Evolutionary conservation across 345 rosid species (phyloP), one percentile per base, ranked within the genome.

Genomic region (Isatis tinctoria): DNA sequence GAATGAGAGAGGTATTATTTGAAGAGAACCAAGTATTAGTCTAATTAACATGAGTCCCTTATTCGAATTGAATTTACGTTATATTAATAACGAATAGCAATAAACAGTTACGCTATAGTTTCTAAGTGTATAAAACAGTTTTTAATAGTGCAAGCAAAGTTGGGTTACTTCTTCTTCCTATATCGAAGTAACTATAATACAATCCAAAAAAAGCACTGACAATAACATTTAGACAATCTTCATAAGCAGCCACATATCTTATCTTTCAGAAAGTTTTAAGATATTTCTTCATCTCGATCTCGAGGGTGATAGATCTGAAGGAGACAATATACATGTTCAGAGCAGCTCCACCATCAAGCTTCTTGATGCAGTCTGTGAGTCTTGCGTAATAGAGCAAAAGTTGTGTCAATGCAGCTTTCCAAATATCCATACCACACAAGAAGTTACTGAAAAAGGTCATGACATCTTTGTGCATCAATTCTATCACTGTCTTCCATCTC

Each of bases 381-480:
- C 98, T 81, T 69, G 97, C 91, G 65, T 94, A 91, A 70, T 91
- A 94, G 27, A 94, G 95, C 80, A 94, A 85, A 10, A 94, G 86
- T 79, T 94, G 98, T 32, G 98, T 94, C 84, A 91, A 67, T 52
- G 97, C 96, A 73, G 98, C 98, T 68, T 90, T 87, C 82, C 91
- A 69, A 70, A 94, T 94, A 78, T 94, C 96, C 98, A 91, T 94
- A 17, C 97, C 98, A 11, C 97, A 89, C 79, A 94, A 77, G 82
- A 88, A 94, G 84, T 89, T 94, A 81, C 98, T 94, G 81, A 94
- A 94, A 8, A 95, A 91, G 7, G 97, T 94, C 52, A 94, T 91
- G 24, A 94, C 92, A 39, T 91, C 98, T 83, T 94, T 91, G 87
- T 94, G 93, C 98, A 94, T 94, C 81, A 94, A 72, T 73, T 91